Evolutionary conservation across 2,329 filamentous ascomycete genomes (phyloP), one percentile per base, ranked within the genome.

Genomic region (Aspergillus fumigatus): DNA sequence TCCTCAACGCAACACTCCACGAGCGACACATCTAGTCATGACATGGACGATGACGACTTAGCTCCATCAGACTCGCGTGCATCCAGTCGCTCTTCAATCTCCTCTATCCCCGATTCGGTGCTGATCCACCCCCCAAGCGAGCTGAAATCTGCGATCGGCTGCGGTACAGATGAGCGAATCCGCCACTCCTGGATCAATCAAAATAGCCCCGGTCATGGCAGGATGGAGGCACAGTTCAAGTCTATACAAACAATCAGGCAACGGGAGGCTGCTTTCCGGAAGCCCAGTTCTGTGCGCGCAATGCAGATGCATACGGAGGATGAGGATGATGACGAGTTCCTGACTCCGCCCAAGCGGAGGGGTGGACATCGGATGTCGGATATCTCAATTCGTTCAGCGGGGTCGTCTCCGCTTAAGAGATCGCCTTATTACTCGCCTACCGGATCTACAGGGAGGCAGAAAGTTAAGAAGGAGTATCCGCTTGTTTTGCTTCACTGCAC

Each of bases 401-500:
- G 67, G 9, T 69, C 69, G 1, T 70, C 71, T 1, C 66, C 68
- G 9, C 40, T 68, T 21, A 73, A 69, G 55, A 62, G 69, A 41
- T 73, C 71, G 5, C 69, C 68, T 3, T 71, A 71, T 48, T 72
- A 74, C 51, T 74, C 71, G 1, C 65, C 71, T 1, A 67, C 64
- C 32, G 60, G 61, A 5, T 60, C 67, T 0, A 56, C 62, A 5
- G 62, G 59, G 48, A 74, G 68, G 27, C 63, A 69, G 11, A 79
- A 70, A 50, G 54, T 68, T 2, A 73, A 72, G 58, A 76, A 74
- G 52, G 79, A 83, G 58, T 79, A 79, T 56, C 84, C 84, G 0
- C 75, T 87, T 3, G 82, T 87, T 2, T 69, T 87, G 51, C 71
- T 87, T 3, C 84, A 87, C 65, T 81, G 84, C 52, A 86, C 80